Evolutionary conservation across 2,329 filamentous ascomycete genomes (phyloP), one percentile per base, ranked within the genome.

Genomic region (Fusarium poae): DNA sequence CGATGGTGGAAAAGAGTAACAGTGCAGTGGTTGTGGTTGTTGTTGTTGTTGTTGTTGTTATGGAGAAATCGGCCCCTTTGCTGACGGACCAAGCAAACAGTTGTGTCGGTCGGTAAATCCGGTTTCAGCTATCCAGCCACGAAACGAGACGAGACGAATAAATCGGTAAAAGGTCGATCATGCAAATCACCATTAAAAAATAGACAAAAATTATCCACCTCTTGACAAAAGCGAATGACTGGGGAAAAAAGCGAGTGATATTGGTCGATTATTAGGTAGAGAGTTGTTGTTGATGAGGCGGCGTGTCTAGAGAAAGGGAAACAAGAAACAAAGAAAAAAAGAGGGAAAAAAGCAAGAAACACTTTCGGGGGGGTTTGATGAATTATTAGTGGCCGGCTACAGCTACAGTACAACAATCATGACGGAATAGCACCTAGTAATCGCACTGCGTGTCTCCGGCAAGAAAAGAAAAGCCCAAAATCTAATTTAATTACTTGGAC

Each of bases 71-170:
- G 21, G 6, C 30, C 23, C 52, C 42, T 35, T 30, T 45, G 50
- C 42, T 55, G 30, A 37, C 30, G 20, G 42, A 21, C 18, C 11
- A 30, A 16, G 23, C 25, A 29, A 44, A 58, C 32, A 16, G 21
- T 16, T 20, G 32, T 53, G 20, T 56, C 37, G 37, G 25, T 56
- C 37, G 37, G 52, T 32, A 59, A 25, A 21, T 27, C 60, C 44
- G 29, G 40, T 67, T 63, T 69, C 66, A 69, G 66, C 62, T 67
- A 18, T 32, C 34, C 58, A 56, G 62, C 62, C 66, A 67, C 65
- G 45, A 61, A 39, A 56, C 35, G 15, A 37, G 34, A 56, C 35
- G 15, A 37, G 34, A 29, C 27, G 27, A 40, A 68, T 59, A 18
- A 46, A 23, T 46, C 39, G 51, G 29, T 25, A 34, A 57, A 52